Percentiles rank a stretch among this genome's conserved stretches.
Conservation (phyloP, 352 stramenopile genomes). For the Pythium rhizo-oryzae region DNA sequence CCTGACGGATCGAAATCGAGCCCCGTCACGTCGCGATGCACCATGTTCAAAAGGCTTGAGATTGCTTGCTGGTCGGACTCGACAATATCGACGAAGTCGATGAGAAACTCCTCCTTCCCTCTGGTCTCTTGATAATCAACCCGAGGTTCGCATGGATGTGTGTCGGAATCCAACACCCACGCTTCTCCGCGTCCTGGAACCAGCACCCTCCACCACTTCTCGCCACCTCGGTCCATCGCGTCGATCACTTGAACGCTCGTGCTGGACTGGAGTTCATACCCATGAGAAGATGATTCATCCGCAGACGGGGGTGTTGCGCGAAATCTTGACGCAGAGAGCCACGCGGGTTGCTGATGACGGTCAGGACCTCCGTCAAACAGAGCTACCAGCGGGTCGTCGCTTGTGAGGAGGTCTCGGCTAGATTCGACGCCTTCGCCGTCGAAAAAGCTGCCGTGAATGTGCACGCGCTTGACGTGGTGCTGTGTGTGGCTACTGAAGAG, state of each 20-base stretch:
- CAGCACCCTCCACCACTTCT: neutral
- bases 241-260: neutral
- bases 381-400: neutral
- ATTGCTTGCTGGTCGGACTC: neutral
- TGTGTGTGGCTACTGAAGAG: neutral
- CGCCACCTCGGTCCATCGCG: neutral
- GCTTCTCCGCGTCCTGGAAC: neutral
- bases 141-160: neutral
- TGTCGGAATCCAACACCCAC: neutral
- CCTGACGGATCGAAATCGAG: neutral
- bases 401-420: neutral
- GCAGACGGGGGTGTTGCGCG: neutral
- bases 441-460: neutral
- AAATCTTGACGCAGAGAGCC: neutral
- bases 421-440: neutral
- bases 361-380: neutral
- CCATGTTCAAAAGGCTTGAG: neutral
- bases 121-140: neutral
- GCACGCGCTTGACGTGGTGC: neutral
- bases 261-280: neutral
- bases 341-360: neutral
- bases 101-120: neutral
- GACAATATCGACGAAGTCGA: neutral
- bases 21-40: neutral
- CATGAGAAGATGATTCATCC: neutral